A percentile compares a stretch with the other conserved stretches of the same genome.
These are phyloP conservation scores for Aspergillus ibericus DNA, from an alignment of 2,329 filamentous ascomycete species.

Conservation along the genomic window DNA sequence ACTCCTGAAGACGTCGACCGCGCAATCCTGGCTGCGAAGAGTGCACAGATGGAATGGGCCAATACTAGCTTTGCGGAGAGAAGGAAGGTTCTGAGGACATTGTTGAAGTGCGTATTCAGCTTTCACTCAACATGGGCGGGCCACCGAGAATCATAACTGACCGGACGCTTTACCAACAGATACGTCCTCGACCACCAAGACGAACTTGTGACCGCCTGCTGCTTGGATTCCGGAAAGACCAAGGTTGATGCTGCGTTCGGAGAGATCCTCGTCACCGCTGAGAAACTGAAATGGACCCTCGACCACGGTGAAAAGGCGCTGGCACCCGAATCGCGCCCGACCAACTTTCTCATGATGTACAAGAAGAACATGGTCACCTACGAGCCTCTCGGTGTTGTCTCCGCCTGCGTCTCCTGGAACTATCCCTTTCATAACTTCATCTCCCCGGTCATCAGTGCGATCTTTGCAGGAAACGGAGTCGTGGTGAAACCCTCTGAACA, in stretches of 20 bases:
- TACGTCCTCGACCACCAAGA: slow-evolving; percentile 88
- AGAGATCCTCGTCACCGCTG: slow-evolving; percentile 88
- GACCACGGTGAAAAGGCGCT: slow-evolving; percentile 83
- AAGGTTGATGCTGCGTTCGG: slow-evolving; percentile 91
- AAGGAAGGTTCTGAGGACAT: slow-evolving; percentile 73
- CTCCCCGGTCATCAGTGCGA: slow-evolving; percentile 81
- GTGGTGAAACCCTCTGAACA: slow-evolving; percentile 94
- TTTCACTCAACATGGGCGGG: background rate
- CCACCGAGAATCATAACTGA: background rate
- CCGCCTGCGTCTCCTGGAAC: slow-evolving; percentile 95
- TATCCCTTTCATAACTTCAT: slow-evolving; percentile 95
- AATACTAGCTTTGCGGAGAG: slow-evolving; percentile 75
- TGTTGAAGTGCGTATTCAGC: slow-evolving; percentile 59
- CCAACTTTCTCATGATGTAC: slow-evolving; percentile 91
- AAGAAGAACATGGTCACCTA: slow-evolving; percentile 89
- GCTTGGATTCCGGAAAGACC: slow-evolving; percentile 93
- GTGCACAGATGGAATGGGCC: slow-evolving; percentile 76
- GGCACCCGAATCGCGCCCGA: slow-evolving; percentile 69
- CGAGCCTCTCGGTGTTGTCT: slow-evolving; percentile 89
- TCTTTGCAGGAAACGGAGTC: slow-evolving; percentile 89
- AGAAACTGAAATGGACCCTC: slow-evolving; percentile 94
- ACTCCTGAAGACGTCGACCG: slow-evolving; percentile 76
- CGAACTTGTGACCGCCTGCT: slow-evolving; percentile 79
- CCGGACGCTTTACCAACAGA: slow-evolving; percentile 30
- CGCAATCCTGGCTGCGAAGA: slow-evolving; percentile 69